Evolutionary conservation across 1,139 yeast species (phyloP), one percentile per base, ranked within the genome.

Genomic region (Groenewaldozyma auringiensis): DNA sequence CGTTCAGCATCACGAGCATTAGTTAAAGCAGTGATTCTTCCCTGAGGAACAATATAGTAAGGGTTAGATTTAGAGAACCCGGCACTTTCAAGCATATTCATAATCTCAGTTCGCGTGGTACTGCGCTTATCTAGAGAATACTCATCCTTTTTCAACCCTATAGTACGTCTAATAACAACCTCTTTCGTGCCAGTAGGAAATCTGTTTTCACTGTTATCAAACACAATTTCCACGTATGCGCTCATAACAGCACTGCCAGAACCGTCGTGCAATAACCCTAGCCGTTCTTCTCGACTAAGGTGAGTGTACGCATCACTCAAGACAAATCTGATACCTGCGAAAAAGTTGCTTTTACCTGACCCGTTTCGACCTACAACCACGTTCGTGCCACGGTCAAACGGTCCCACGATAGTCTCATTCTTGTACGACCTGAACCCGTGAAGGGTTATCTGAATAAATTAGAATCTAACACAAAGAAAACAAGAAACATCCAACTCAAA

Each of bases 31-130:
- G 75, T 67, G 56, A 88, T 86, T 56, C 86, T 74, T 14, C 99
- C 99, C 64, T 92, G 99, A 0, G 98, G 98, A 2, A 92, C 98
- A 56, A 92, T 89, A 63, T 92, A 92, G 64, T 89, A 92, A 0
- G 97, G 96, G 53, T 88, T 89, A 2, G 89, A 81, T 49, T 86
- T 74, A 1, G 95, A 84, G 59, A 92, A 88, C 0, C 98, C 98
- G 0, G 96, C 95, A 58, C 87, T 81, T 62, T 92, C 97, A 37
- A 94, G 70, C 52, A 87, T 66, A 53, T 85, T 83, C 79, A 82
- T 80, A 17, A 89, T 75, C 61, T 89, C 97, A 1, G 85, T 73
- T 56, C 88, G 77, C 2, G 94, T 81, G 3, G 92, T 85, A 16
- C 86, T 74, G 56, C 79, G 82, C 44, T 82, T 81, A 63, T 89